phyloP scores from a whole-genome alignment of 139 green algal genomes.

The Ettlia oleoabundans region DNA sequence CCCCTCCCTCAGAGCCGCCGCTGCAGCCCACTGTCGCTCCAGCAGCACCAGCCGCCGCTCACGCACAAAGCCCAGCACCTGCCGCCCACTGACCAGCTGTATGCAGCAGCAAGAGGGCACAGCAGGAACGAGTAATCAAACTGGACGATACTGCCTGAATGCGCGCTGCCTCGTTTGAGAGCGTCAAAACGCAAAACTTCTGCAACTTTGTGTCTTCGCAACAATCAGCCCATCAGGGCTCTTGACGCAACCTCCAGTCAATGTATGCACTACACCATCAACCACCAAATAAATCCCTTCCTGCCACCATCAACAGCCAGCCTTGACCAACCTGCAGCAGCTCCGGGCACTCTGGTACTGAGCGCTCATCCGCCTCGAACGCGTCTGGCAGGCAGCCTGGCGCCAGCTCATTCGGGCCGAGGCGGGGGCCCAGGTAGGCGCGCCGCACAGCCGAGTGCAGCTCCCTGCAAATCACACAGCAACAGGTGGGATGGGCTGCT shows the following conservation, averaged over 20 bases:
- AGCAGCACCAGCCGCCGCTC: conserved; percentile 32
- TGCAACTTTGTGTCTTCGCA: no score
- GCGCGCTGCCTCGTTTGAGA: no score
- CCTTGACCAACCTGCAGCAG: no score
- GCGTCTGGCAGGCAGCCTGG: conserved; percentile 34
- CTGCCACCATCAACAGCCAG: no score
- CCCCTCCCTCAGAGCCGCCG: background rate
- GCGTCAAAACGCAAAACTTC: no score
- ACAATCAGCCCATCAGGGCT: no score
- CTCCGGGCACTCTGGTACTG: conserved; percentile 25
- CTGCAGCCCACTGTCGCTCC: background rate
- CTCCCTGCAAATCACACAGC: conserved; percentile 12
- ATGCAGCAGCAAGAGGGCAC: no score
- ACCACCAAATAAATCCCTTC: no score
- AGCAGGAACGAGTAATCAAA: no score
- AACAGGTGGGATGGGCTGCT: background rate
- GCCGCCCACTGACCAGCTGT: conserved; percentile 47
- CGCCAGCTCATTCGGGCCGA: conserved; percentile 36
- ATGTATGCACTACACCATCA: no score
- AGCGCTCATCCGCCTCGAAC: conserved; percentile 55
- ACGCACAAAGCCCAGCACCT: conserved; percentile 45
- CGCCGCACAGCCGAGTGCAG: conserved; percentile 42
- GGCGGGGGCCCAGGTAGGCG: conserved; percentile 49
- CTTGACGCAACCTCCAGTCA: no score
- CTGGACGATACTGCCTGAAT: no score